Evolutionary conservation across 805 yeast genomes (phyloP), one percentile per base, ranked within the genome.

Genomic region (Cyberlindnera galapagoensis): DNA sequence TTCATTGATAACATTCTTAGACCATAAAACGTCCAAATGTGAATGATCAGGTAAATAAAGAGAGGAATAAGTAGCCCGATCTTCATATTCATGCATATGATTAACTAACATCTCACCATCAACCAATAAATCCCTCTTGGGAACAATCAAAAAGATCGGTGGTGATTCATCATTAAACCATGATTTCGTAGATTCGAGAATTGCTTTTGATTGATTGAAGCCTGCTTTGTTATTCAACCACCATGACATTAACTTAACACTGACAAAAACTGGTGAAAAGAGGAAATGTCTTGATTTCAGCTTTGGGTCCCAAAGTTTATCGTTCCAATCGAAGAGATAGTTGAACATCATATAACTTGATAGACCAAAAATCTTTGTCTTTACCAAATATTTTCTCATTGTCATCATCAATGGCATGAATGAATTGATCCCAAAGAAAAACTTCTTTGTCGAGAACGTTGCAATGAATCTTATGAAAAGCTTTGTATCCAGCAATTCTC

Each of bases 21-120:
- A 90, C 98, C 98, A 90, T 10, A 88, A 62, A 1, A 87, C 95
- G 57, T 90, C 98, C 32, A 90, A 60, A 56, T 90, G 98, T 12
- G 87, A 75, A 54, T 90, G 90, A 8, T 66, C 69, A 0, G 72
- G 70, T 6, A 90, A 47, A 20, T 47, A 50, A 43, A 58, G 51
- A 14, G 56, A 51, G 13, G 54, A 52, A 42, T 46, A 60, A 14
- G 47, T 27, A 3, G 42, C 42, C 7, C 29, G 7, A n/a, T 11
- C 7, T 56, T 90, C 97, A 38, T 65, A 63, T 23, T 65, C 57
- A 12, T 63, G 56, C 57, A 90, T 67, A 47, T 90, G 88, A 13
- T 75, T 59, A 9, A 76, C 62, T 21, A 92, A 66, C 34, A 75
- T 56, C 20, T 66, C 67, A 0, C 94, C 92, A 54, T 84, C 80